These are phyloP conservation scores for Jamesozyma hellenica DNA, from an alignment of 805 yeast genomes.

Conservation along the genomic window DNA sequence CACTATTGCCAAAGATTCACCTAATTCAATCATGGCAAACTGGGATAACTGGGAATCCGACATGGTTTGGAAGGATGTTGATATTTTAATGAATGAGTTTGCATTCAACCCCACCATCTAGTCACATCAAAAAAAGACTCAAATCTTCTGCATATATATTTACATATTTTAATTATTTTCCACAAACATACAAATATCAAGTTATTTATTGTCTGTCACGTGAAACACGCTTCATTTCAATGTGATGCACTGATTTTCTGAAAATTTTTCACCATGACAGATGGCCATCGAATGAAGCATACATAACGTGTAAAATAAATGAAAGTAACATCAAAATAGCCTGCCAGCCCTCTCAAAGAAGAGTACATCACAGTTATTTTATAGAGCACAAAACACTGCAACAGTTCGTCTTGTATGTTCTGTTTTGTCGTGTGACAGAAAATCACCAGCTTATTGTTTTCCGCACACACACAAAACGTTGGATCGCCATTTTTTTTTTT, in stretches of 20 bases:
- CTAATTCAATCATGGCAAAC: slow-evolving; percentile 26
- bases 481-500: no score
- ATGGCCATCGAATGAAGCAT: no score
- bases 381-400: no score
- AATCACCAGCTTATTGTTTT: no score
- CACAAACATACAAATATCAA: background rate
- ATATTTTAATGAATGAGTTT: slow-evolving; percentile 81
- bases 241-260: slow-evolving; percentile 3
- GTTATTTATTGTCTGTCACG: background rate
- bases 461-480: no score
- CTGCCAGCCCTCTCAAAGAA: no score
- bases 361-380: no score
- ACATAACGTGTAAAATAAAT: no score
- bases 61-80: slow-evolving; percentile 63
- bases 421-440: no score
- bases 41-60: slow-evolving; percentile 38
- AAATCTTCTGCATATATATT: background rate
- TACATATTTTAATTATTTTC: no score
- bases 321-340: no score
- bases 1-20: slow-evolving; percentile 18
- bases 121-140: background rate
- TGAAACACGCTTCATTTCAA: background rate
- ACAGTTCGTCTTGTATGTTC: no score
- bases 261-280: slow-evolving; percentile 1
- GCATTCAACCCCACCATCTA: slow-evolving; percentile 61